Evolutionary conservation across 2,329 filamentous ascomycete genomes (phyloP).

Genomic region (Penicillium sp.): DNA sequence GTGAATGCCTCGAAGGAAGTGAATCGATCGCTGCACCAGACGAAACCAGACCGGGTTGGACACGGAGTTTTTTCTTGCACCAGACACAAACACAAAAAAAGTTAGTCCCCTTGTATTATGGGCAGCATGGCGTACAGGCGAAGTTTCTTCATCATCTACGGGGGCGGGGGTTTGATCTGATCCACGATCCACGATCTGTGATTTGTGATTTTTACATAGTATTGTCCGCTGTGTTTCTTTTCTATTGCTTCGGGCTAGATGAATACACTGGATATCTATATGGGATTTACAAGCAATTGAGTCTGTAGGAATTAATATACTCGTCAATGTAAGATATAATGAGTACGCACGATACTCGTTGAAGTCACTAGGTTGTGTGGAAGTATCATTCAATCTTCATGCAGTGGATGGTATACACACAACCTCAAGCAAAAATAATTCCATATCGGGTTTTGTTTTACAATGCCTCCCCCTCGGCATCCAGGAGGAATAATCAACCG

Average conservation of each 20-base stretch:
- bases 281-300: neutral
- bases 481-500: neutral
- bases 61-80: constrained; percentile 25
- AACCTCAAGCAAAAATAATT: neutral
- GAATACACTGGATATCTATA: constrained; percentile 22
- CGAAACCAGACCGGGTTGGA: constrained; percentile 16
- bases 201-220: constrained; percentile 23
- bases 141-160: constrained; percentile 31
- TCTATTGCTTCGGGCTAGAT: constrained; percentile 22
- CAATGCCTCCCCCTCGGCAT: neutral
- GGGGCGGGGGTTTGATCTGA: constrained; percentile 17
- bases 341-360: no score
- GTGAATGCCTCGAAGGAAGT: neutral
- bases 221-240: constrained; percentile 15
- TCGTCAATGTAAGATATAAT: no score
- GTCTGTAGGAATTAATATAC: neutral
- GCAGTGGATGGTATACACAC: constrained; percentile 5
- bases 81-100: constrained; percentile 31
- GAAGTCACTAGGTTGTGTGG: no score
- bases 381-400: neutral
- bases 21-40: neutral
- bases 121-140: constrained; percentile 45
- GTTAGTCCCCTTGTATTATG: constrained; percentile 36
- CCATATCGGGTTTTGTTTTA: neutral
- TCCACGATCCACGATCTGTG: constrained; percentile 11